These are phyloP conservation scores for Penicillium egyptiacum DNA, from an alignment of 495 filamentous ascomycete genomes.

Conservation along the genomic window DNA sequence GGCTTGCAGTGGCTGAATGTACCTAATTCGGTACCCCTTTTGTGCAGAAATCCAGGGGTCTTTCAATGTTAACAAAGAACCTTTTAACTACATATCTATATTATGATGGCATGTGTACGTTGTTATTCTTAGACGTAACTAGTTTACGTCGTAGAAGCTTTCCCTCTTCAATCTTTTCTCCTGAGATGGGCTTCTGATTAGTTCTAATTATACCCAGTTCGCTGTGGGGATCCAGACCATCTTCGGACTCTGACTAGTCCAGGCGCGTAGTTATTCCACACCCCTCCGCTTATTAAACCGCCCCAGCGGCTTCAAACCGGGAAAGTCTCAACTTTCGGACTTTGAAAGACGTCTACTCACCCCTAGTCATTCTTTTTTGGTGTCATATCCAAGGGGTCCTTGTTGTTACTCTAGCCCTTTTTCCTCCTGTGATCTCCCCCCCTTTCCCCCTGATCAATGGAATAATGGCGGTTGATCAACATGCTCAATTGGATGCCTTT, in stretches of 20 bases:
- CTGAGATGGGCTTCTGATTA: constrained; percentile 6
- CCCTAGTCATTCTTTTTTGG: constrained; percentile 44
- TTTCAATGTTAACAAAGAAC: not conserved
- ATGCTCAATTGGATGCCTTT: constrained; percentile 80
- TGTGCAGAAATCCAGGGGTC: not conserved
- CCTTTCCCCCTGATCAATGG: constrained; percentile 37
- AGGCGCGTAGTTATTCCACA: constrained; percentile 12
- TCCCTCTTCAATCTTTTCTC: constrained; percentile 8
- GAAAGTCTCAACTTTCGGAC: constrained; percentile 19
- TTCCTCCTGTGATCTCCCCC: constrained; percentile 1
- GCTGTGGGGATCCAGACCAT: constrained; percentile 19
- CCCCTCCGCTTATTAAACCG: constrained; percentile 25
- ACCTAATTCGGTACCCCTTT: not conserved
- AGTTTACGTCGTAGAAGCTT: not conserved
- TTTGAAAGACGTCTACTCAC: constrained; percentile 27
- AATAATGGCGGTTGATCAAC: constrained; percentile 78
- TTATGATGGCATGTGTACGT: not conserved
- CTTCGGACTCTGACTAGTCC: constrained; percentile 6
- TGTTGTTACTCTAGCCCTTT: constrained; percentile 15
- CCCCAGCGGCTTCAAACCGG: constrained; percentile 21
- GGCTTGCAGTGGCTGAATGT: not conserved
- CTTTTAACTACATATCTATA: not conserved
- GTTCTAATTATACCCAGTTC: constrained; percentile 17
- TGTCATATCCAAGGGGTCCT: constrained; percentile 14
- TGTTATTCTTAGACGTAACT: not conserved